These are phyloP conservation scores for Gossypium gossypioides DNA, from an alignment of 441 rosid genomes.

Conservation along the genomic window DNA sequence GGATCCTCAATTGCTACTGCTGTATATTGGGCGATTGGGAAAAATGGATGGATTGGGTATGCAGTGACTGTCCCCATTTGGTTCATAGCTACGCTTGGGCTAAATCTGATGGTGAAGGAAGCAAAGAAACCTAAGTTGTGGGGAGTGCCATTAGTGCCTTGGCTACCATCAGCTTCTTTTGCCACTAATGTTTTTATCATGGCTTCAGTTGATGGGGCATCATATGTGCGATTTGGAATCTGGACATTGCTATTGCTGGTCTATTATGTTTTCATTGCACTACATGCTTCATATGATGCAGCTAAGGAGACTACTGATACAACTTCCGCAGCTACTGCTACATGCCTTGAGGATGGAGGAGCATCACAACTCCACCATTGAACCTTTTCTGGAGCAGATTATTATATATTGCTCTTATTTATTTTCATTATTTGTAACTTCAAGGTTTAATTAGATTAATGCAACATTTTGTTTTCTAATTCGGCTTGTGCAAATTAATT, in stretches of 20 bases:
- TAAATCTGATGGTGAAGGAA: conserved; percentile 31
- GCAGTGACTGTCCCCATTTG: conserved; percentile 39
- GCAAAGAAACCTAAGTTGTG: conserved; percentile 57
- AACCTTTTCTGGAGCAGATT: background rate
- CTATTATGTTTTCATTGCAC: conserved; percentile 47
- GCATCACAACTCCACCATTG: background rate
- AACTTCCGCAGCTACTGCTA: background rate
- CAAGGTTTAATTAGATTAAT: background rate
- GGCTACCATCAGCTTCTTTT: conserved; percentile 54
- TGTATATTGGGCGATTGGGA: conserved; percentile 34
- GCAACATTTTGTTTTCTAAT: background rate
- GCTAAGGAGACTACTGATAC: conserved; percentile 15
- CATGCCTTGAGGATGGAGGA: background rate
- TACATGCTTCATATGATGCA: conserved; percentile 54
- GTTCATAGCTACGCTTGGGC: conserved; percentile 43
- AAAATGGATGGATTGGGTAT: conserved; percentile 45
- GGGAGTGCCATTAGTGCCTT: conserved; percentile 61
- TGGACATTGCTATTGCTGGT: conserved; percentile 47
- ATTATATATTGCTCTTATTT: background rate
- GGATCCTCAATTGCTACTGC: conserved; percentile 44
- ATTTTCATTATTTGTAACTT: background rate
- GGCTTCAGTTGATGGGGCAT: conserved; percentile 47
- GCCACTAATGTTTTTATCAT: conserved; percentile 54
- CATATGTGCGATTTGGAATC: conserved; percentile 44
- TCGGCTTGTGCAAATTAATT: background rate